Conservation (phyloP, 2,329 filamentous ascomycete species). For the Aspergillus tamarii region DNA sequence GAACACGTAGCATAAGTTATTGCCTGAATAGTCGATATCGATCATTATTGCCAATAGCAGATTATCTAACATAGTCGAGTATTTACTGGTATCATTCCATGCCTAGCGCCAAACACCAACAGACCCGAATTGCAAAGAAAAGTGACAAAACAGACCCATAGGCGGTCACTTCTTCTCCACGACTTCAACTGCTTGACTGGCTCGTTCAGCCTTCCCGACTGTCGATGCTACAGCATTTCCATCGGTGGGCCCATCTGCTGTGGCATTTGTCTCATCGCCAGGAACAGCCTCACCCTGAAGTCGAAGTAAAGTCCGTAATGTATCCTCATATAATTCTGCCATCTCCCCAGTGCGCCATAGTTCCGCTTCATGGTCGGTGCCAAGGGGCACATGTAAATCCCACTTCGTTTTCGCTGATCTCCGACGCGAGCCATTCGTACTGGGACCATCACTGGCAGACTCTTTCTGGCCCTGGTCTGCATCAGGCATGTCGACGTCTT, state of each 20-base stretch:
- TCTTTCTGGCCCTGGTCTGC: conserved; percentile 6
- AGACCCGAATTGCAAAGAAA: conserved; percentile 16
- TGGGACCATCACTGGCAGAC: not conserved
- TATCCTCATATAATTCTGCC: conserved; percentile 45
- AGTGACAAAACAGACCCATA: conserved; percentile 10
- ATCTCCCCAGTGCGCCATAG: conserved; percentile 48
- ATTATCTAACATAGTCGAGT: not conserved
- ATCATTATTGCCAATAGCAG: conserved; percentile 2
- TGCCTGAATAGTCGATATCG: not conserved
- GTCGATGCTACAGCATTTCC: conserved; percentile 48
- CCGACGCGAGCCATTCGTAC: not conserved
- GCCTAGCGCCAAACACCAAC: conserved; percentile 16
- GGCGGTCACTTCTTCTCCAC: conserved; percentile 47
- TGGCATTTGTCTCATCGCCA: conserved; percentile 21
- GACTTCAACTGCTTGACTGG: conserved; percentile 49
- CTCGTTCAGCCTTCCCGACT: conserved; percentile 51
- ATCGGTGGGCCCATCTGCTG: conserved; percentile 28
- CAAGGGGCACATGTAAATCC: conserved; percentile 37
- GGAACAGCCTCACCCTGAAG: conserved; percentile 41
- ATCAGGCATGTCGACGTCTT: conserved; percentile 26
- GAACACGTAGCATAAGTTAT: not conserved
- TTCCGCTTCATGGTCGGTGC: conserved; percentile 38
- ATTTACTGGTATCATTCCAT: conserved; percentile 14
- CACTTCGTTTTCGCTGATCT: conserved; percentile 26
- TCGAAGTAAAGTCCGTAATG: conserved; percentile 41